These are phyloP conservation scores for Claviceps cyperi DNA, from an alignment of 2,329 filamentous ascomycete species.

Conservation along the genomic window DNA sequence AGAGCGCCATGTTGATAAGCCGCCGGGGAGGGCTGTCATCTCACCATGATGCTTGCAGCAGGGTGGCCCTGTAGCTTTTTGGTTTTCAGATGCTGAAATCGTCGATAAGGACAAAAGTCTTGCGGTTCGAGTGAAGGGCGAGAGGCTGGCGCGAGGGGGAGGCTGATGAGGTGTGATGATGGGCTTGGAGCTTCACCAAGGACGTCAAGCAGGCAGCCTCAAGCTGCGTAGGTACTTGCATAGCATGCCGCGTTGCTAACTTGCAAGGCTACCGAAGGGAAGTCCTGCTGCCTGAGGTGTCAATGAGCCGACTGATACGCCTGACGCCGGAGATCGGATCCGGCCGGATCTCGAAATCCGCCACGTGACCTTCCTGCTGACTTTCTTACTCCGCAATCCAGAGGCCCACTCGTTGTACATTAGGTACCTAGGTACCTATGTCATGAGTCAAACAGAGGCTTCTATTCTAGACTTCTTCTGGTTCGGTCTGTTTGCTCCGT, in stretches of 20 bases:
- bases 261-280: neutral
- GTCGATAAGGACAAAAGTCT: neutral
- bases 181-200: slow-evolving; percentile 17
- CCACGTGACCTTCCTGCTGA: no score
- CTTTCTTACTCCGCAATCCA: no score
- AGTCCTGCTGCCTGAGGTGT: slow-evolving; percentile 1
- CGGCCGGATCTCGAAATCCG: neutral
- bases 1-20: neutral
- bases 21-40: slow-evolving; percentile 1
- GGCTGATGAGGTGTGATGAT: neutral
- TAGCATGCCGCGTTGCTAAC: neutral
- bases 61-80: slow-evolving; percentile 1
- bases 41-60: slow-evolving; percentile 9
- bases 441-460: no score
- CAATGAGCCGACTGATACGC: neutral
- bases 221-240: slow-evolving; percentile 1
- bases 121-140: neutral
- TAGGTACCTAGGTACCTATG: no score
- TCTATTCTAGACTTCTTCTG: no score
- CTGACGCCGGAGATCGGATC: neutral
- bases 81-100: neutral
- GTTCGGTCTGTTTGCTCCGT: no score
- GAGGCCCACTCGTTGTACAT: no score
- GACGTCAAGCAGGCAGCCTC: slow-evolving; percentile 3
- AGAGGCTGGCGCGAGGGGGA: neutral